Conservation (phyloP, 345 rosid species). For the Stellera chamaejasme region DNA sequence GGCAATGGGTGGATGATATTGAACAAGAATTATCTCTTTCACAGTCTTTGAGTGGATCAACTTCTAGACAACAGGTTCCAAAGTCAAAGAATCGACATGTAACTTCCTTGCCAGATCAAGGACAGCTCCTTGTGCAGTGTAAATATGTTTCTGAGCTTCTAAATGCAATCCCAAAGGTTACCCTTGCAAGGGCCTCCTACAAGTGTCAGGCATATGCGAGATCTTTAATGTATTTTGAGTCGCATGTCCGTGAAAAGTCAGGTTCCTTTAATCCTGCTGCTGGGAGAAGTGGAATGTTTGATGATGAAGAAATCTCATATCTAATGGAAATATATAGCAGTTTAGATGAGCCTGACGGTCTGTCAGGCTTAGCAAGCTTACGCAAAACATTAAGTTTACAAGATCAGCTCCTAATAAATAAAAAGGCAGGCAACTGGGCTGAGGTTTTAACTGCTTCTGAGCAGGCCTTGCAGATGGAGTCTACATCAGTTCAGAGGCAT, state of each 20-base stretch:
- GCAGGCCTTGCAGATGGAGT: slow-evolving; percentile 96
- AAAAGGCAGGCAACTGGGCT: slow-evolving; percentile 94
- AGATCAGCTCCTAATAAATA: slow-evolving; percentile 78
- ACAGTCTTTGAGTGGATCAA: slow-evolving; percentile 40
- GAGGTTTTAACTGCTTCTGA: slow-evolving; percentile 93
- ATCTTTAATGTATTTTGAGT: slow-evolving; percentile 93
- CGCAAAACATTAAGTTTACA: slow-evolving; percentile 75
- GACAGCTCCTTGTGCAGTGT: slow-evolving; percentile 72
- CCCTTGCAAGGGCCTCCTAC: slow-evolving; percentile 85
- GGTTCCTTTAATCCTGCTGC: slow-evolving; percentile 97
- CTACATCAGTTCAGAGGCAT: slow-evolving; percentile 81
- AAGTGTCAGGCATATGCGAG: slow-evolving; percentile 95
- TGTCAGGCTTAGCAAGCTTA: slow-evolving; percentile 84
- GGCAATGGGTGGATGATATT: slow-evolving; percentile 96
- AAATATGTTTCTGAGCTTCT: slow-evolving; percentile 85
- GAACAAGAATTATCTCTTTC: slow-evolving; percentile 83
- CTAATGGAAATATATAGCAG: slow-evolving; percentile 92
- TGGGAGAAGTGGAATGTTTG: slow-evolving; percentile 75
- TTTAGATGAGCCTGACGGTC: slow-evolving; percentile 92
- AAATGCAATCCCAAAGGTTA: slow-evolving; percentile 75
- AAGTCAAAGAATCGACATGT: slow-evolving; percentile 51
- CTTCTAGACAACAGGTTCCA: slow-evolving; percentile 54
- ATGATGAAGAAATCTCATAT: slow-evolving; percentile 85
- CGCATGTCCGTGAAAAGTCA: slow-evolving; percentile 74
- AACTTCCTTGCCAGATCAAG: slow-evolving; percentile 40